Base-by-base conservation (phyloP, 192 early-diverging fungal genomes). In the Mortierella alpina region DNA sequence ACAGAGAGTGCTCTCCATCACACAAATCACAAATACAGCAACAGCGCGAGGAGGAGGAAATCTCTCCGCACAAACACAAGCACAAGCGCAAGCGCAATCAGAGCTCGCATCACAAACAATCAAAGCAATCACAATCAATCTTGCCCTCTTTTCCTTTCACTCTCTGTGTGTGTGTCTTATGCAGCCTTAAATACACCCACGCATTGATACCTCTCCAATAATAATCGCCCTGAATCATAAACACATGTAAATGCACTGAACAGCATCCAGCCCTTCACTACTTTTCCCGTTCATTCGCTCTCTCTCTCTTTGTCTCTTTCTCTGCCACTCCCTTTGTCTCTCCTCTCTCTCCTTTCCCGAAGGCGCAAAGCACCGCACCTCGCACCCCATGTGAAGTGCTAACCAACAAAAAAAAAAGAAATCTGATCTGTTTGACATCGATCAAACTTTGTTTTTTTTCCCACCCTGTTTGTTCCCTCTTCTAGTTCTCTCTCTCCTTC, bases 381-480 rank as follows among this genome's bases (percentile, higher is more conserved):
- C 59, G 2, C 12, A 20, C 22, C 55, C 10, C 42, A 47, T 62
- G 57, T 39, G 23, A 59, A 59, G 57, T 59, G 41, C 9, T 8
- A n/a, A 13, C 7, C 14, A 40, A 58, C 23, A 58, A 57, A 58
- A 11, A 17, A 58, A 57, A 58, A 11, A 17, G 42, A 59, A 15
- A 47, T 49, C 65, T 17, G 52, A 67, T 57, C 40, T 59, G 57
- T 47, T 44, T 61, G 63, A 75, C 63, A 64, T 50, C 65, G 73
- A 75, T 75, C 73, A 68, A 75, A 75, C 58, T 44, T 62, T 68
- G 51, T 73, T 75, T 73, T 67, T 75, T 75, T 52, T 59, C 59
- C 66, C 66, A 68, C 45, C 62, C 23, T 42, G 22, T 23, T 17
- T 55, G 8, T 23, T 64, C 2, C 49, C 3, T 41, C 20, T 55